Percentiles rank a stretch among this genome's conserved stretches.
phyloP scores from a whole-genome alignment of 176 grass and related monocot genomes.

The Tuctoria greenei region DNA sequence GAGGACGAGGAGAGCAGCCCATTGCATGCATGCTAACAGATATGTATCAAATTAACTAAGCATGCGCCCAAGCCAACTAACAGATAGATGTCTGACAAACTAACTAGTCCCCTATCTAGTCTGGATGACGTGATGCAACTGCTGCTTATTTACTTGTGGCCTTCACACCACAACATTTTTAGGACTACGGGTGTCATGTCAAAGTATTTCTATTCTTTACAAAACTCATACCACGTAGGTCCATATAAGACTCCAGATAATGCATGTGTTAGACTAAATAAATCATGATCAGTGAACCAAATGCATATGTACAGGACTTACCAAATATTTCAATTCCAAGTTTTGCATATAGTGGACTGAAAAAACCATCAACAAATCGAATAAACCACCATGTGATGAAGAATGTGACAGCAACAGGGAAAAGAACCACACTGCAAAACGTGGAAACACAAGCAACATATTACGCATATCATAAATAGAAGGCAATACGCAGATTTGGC shows the following conservation, averaged over 20 bases:
- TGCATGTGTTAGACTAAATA: not conserved
- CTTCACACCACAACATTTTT: too few relatives aligned
- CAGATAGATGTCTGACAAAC: too few relatives aligned
- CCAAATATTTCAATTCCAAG: conserved; percentile 91
- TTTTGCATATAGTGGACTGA: conserved; percentile 93
- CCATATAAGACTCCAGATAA: not conserved
- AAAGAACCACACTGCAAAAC: conserved; percentile 89
- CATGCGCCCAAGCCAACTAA: too few relatives aligned
- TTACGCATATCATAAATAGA: conserved; percentile 5
- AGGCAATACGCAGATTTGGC: not conserved
- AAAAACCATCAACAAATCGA: conserved; percentile 99
- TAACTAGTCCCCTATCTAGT: too few relatives aligned
- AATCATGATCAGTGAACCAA: not conserved
- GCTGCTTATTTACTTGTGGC: too few relatives aligned
- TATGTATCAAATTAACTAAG: too few relatives aligned
- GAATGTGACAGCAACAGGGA: conserved; percentile 96
- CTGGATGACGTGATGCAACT: too few relatives aligned
- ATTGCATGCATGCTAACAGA: too few relatives aligned
- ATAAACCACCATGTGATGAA: conserved; percentile 99
- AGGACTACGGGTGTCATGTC: not conserved
- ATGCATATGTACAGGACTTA: conserved; percentile 37
- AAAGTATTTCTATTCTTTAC: conserved; percentile 6
- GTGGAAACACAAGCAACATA: not conserved
- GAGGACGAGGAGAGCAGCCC: too few relatives aligned
- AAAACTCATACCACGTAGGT: not conserved